Percentiles rank a stretch among this genome's conserved stretches.
phyloP scores from a whole-genome alignment of 768 basidiomycete genomes.

The Mycena floridula region DNA sequence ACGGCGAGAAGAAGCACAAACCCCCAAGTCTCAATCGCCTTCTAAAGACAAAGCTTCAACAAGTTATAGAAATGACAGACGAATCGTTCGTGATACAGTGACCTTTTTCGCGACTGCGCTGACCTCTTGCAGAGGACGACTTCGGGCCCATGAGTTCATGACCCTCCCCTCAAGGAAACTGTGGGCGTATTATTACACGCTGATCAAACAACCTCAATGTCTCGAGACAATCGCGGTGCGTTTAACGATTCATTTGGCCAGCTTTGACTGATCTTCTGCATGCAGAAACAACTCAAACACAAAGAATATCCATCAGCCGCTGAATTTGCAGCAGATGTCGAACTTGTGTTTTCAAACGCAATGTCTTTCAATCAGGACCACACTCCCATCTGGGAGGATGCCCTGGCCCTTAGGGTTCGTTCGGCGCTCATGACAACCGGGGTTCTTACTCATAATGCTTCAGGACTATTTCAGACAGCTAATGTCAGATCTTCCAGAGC shows the following conservation, averaged over 20 bases:
- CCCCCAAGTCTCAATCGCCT: constrained; percentile 58
- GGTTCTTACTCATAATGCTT: constrained; percentile 5
- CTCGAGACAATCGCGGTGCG: constrained; percentile 72
- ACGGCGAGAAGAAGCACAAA: constrained; percentile 47
- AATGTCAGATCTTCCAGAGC: constrained; percentile 73
- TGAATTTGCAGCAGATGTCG: constrained; percentile 82
- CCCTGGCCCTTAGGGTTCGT: constrained; percentile 56
- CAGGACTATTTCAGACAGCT: constrained; percentile 71
- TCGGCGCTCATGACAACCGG: background rate
- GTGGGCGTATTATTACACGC: constrained; percentile 76
- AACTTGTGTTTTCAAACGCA: constrained; percentile 88
- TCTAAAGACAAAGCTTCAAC: constrained; percentile 64
- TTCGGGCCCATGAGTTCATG: constrained; percentile 73
- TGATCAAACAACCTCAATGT: constrained; percentile 75
- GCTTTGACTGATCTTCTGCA: constrained; percentile 3
- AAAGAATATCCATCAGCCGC: constrained; percentile 65
- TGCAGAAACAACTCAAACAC: constrained; percentile 73
- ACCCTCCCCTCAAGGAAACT: constrained; percentile 74
- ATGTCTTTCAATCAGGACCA: constrained; percentile 84
- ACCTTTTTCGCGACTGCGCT: constrained; percentile 1
- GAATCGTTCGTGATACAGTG: constrained; percentile 42
- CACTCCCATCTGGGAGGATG: constrained; percentile 79
- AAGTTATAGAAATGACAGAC: constrained; percentile 68
- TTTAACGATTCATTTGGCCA: constrained; percentile 8
- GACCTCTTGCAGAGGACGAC: constrained; percentile 47